Percentiles rank a stretch among this genome's conserved stretches.
Conservation (phyloP, 768 basidiomycete genomes). For the Myochromella boudieri region DNA sequence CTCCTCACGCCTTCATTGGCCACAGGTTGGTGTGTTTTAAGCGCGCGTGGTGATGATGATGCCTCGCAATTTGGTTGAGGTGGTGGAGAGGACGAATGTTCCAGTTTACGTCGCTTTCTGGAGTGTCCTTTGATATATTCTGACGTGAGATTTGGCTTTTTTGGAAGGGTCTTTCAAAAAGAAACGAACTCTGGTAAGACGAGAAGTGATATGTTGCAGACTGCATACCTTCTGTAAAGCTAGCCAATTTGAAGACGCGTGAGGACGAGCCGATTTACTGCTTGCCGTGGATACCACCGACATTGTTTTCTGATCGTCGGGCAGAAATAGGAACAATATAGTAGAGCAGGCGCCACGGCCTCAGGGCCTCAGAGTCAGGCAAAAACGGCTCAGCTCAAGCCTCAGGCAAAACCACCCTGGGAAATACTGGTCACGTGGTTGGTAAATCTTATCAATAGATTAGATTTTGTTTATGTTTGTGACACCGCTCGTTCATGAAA, state of each 20-base stretch:
- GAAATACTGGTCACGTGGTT: no score
- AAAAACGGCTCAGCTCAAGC: no score
- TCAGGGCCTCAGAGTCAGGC: no score
- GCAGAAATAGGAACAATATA: no score
- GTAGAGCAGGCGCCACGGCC: no score
- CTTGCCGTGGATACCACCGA: constrained; percentile 1
- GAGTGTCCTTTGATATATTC: constrained; percentile 12
- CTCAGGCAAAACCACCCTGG: no score
- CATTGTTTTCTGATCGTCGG: constrained; percentile 4
- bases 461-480: no score
- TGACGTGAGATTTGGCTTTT: constrained; percentile 13
- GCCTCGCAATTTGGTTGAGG: constrained; percentile 4
- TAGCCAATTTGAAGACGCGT: constrained; percentile 61
- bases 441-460: no score
- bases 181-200: neutral
- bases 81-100: constrained; percentile 12
- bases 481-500: no score
- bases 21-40: neutral
- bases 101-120: constrained; percentile 30
- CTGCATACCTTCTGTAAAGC: constrained; percentile 49
- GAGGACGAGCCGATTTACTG: constrained; percentile 1
- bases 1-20: constrained; percentile 31
- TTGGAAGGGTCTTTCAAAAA: constrained; percentile 12
- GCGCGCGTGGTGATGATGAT: neutral
- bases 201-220: neutral